Evolutionary conservation across 1,284 basidiomycete genomes (phyloP).

Genomic region (Ceratobasidium sp.): DNA sequence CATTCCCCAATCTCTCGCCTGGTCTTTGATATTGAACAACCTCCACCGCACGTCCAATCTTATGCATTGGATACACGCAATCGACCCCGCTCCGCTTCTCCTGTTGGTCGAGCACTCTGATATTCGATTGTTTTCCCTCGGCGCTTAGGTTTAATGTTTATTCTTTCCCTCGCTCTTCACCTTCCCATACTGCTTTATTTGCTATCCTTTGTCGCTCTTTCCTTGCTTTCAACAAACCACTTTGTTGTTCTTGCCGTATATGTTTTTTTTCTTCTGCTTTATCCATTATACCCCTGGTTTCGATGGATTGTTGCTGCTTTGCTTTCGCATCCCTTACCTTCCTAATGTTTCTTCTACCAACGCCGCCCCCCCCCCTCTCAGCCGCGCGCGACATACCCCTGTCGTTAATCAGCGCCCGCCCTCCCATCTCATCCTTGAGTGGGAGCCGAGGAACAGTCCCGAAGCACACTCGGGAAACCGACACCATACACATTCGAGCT

Average conservation of each 20-base stretch:
- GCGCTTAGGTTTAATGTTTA: neutral
- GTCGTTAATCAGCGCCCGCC: slow-evolving; percentile 23
- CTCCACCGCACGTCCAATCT: neutral
- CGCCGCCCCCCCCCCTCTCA: neutral
- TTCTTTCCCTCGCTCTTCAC: neutral
- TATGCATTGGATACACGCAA: neutral
- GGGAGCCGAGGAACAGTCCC: neutral
- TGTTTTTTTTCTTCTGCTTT: neutral
- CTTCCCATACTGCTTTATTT: neutral
- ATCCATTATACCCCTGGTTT: slow-evolving; percentile 1
- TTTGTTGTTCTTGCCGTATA: neutral
- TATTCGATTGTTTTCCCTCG: neutral
- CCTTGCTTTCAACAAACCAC: neutral
- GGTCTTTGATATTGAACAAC: slow-evolving; percentile 32
- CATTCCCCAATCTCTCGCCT: slow-evolving; percentile 15
- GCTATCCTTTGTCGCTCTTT: neutral
- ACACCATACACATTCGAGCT: slow-evolving; percentile 23
- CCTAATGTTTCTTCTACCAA: neutral
- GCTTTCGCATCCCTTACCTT: neutral
- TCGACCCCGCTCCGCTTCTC: slow-evolving; percentile 1
- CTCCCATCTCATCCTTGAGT: neutral
- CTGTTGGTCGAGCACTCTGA: slow-evolving; percentile 25
- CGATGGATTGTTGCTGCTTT: neutral
- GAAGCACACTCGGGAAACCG: neutral
- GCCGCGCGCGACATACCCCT: slow-evolving; percentile 6